Conservation (phyloP, 176 grass and related monocot species). For the Bonia amplexicaulis region DNA sequence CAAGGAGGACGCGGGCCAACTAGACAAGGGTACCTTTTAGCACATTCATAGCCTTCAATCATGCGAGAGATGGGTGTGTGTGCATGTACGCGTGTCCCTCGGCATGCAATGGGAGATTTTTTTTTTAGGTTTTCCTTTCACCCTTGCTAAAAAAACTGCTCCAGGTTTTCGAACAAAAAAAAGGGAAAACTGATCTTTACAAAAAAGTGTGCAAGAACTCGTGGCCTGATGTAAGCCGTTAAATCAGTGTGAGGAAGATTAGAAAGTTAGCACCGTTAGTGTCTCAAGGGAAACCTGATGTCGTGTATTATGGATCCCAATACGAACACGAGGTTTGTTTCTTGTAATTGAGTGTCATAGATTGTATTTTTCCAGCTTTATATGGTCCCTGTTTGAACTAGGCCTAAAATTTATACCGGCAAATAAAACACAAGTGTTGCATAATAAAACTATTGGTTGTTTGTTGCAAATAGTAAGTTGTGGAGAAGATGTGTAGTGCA, state of each 20-base stretch:
- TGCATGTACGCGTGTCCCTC: not conserved
- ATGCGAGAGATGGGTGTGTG: not conserved
- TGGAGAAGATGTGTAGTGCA: no score
- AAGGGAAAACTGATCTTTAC: not conserved
- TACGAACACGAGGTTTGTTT: not conserved
- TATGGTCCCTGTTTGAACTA: no score
- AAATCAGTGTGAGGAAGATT: not conserved
- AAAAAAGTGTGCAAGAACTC: not conserved
- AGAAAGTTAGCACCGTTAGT: not conserved
- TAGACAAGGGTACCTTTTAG: not conserved
- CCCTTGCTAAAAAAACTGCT: not conserved
- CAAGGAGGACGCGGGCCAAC: not conserved
- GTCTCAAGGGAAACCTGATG: not conserved
- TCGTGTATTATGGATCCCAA: not conserved
- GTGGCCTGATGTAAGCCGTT: no score
- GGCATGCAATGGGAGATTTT: not conserved
- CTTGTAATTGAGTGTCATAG: not conserved
- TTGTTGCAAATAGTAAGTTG: no score
- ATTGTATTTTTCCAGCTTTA: not conserved
- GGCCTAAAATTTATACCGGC: no score
- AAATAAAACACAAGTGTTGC: no score
- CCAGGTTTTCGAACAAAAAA: not conserved
- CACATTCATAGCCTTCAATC: conserved; percentile 21
- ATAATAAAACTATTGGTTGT: no score
- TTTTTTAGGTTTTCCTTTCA: not conserved